phyloP scores from a whole-genome alignment of 75 land plant genomes.

The Picea sitchensis region DNA sequence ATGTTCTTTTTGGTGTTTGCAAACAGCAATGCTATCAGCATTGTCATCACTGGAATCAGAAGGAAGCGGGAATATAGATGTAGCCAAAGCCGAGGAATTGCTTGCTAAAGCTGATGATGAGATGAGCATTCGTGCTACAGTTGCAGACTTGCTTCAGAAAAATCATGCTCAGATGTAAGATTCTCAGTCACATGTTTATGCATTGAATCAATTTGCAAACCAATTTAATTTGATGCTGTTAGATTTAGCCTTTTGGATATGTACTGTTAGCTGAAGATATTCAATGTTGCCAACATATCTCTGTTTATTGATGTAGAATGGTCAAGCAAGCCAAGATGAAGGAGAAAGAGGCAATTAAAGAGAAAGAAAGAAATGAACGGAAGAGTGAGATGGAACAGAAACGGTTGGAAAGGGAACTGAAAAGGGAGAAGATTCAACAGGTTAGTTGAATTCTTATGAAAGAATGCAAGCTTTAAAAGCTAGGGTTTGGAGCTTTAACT shows the following conservation, averaged over 20 bases:
- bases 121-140: conserved; percentile 30
- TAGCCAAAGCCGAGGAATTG: conserved; percentile 46
- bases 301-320: conserved; percentile 21
- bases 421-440: conserved; percentile 52
- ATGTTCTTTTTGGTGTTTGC: background rate
- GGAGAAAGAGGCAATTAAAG: conserved; percentile 56
- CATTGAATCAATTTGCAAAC: background rate
- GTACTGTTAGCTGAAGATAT: background rate
- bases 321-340: conserved; percentile 55
- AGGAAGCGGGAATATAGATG: conserved; percentile 7
- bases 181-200: background rate
- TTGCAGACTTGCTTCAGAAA: conserved; percentile 36
- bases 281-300: background rate
- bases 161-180: conserved; percentile 49
- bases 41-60: conserved; percentile 22
- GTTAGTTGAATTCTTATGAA: conserved; percentile 18
- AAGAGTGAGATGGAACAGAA: conserved; percentile 67
- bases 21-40: conserved; percentile 40
- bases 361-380: conserved; percentile 50
- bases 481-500: background rate
- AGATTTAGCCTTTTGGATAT: background rate
- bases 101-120: conserved; percentile 42
- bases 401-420: conserved; percentile 45
- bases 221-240: background rate
- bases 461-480: background rate